Percentiles rank a stretch among this genome's conserved stretches.
phyloP scores from a whole-genome alignment of 108 stramenopile genomes.

The Pseudonitzschia multiseries region DNA sequence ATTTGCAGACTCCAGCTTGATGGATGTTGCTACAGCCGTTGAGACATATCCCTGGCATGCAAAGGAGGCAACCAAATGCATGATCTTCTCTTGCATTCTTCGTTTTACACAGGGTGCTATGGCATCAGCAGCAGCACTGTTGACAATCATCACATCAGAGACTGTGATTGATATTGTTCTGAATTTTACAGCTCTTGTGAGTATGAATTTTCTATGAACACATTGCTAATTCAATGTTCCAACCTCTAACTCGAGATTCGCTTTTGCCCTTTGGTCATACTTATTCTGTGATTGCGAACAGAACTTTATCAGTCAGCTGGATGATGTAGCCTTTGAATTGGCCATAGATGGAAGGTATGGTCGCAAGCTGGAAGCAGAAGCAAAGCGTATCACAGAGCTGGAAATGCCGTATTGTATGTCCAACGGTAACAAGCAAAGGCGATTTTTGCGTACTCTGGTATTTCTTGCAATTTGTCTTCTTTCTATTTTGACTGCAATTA shows the following conservation, averaged over 20 bases:
- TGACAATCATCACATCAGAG: background rate
- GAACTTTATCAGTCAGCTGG: background rate
- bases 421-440: background rate
- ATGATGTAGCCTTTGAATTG: conserved; percentile 9
- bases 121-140: background rate
- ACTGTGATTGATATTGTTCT: conserved; percentile 2
- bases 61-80: background rate
- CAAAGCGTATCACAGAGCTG: background rate
- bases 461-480: background rate
- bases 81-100: conserved; percentile 5
- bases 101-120: background rate
- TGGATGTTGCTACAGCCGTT: background rate
- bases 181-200: background rate
- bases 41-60: background rate
- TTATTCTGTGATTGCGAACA: background rate
- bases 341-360: conserved; percentile 3
- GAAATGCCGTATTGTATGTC: background rate
- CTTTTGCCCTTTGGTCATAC: background rate
- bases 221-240: background rate
- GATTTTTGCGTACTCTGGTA: background rate
- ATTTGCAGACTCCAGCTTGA: background rate
- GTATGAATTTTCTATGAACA: background rate
- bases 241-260: background rate
- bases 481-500: background rate
- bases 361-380: background rate